Evolutionary conservation across 768 basidiomycete genomes (phyloP).

Genomic region (Trametes sanguinea): DNA sequence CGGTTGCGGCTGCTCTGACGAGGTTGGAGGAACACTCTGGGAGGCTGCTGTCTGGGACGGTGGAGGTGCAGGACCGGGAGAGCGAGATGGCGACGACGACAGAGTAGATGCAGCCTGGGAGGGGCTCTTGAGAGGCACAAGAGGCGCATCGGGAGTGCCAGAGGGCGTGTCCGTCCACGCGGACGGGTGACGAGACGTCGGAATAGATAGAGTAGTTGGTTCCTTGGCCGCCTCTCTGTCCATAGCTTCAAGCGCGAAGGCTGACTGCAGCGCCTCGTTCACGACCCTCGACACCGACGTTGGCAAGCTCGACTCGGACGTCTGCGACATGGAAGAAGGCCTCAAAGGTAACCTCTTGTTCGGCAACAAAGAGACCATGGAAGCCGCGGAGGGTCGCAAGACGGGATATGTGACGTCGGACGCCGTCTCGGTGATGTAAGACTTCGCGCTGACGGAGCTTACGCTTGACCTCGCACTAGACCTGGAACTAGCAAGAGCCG

Average conservation of each 20-base stretch:
- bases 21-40: not conserved
- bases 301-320: constrained; percentile 25
- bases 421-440: constrained; percentile 52
- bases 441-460: constrained; percentile 56
- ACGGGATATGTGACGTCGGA: constrained; percentile 74
- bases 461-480: constrained; percentile 41
- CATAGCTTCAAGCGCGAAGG: constrained; percentile 59
- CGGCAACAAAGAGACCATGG: constrained; percentile 36
- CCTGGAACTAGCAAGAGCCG: constrained; percentile 66
- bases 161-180: constrained; percentile 5
- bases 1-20: constrained; percentile 12
- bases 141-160: not conserved
- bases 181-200: constrained; percentile 7
- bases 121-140: not conserved
- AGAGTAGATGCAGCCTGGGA: not conserved
- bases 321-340: constrained; percentile 57
- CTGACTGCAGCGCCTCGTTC: constrained; percentile 66
- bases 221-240: constrained; percentile 34
- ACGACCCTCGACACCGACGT: constrained; percentile 65
- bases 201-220: constrained; percentile 3
- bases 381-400: constrained; percentile 68
- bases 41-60: not conserved
- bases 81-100: not conserved
- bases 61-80: not conserved
- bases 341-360: constrained; percentile 24